These are phyloP conservation scores for Candida cerambycidarum DNA, from an alignment of 805 yeast species.

Conservation along the genomic window DNA sequence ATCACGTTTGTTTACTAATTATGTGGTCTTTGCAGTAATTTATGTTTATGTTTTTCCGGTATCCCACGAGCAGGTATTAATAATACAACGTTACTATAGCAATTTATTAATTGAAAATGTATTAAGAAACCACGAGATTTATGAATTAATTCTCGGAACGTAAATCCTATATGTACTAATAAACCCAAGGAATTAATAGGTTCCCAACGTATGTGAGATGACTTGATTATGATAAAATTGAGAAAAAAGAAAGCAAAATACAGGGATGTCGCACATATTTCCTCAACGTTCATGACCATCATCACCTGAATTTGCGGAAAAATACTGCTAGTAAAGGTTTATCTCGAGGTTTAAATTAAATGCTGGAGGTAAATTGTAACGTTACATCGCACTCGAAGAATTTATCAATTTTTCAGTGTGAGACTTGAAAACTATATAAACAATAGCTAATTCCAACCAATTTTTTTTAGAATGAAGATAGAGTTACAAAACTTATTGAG, in stretches of 20 bases:
- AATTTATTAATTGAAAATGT: too few relatives aligned
- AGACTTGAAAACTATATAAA: conserved; percentile 10
- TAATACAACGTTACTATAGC: too few relatives aligned
- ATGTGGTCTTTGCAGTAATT: too few relatives aligned
- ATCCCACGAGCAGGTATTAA: too few relatives aligned
- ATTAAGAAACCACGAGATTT: background rate
- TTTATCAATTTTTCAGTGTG: background rate
- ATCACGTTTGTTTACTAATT: too few relatives aligned
- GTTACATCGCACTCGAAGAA: conserved; percentile 10
- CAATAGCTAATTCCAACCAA: conserved; percentile 1
- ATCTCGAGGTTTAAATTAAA: background rate
- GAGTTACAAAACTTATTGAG: conserved; percentile 15
- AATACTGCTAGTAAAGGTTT: conserved; percentile 5
- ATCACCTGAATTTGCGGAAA: conserved; percentile 1
- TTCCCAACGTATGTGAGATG: background rate
- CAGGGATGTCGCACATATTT: background rate
- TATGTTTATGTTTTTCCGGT: too few relatives aligned
- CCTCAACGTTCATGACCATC: background rate
- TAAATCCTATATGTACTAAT: background rate
- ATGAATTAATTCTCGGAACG: conserved; percentile 1
- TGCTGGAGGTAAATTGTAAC: conserved; percentile 3
- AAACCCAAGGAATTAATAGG: too few relatives aligned
- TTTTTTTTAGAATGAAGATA: conserved; percentile 15
- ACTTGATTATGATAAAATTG: background rate
- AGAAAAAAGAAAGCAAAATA: conserved; percentile 1